Evolutionary conservation across 139 green algal genomes (phyloP), one percentile per base, ranked within the genome.

Genomic region (Coelastrella sp.): DNA sequence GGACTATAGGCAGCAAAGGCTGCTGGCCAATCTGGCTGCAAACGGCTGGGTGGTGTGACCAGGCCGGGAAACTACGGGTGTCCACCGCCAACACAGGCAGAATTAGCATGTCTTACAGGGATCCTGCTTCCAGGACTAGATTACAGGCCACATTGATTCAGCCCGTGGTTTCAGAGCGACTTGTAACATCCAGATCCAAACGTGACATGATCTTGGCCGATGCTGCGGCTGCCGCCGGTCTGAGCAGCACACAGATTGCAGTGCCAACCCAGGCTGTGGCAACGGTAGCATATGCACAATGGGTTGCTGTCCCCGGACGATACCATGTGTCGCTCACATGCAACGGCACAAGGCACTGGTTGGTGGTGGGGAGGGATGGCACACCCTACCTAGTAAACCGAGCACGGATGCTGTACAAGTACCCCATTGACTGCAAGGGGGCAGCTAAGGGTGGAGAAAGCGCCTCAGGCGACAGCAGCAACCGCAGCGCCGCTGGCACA

Each of bases 311-410:
- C 19, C 89, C 89, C 20, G 89, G 89, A 4, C 89, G 92, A 13
- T 94, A 94, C 76, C 22, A 47, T n/a, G 92, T 92, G 20, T 89
- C 80, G 17, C 75, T 78, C 14, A 92, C 92, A 73, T 73, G 19
- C 59, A 86, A 92, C 60, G 92, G 89, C 81, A 92, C 92, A 5
- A 80, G 89, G 23, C 47, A 89, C 82, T 68, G 92, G 81, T 81
- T 94, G 66, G 5, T 94, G 10, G 78, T 57, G 22, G 64, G 5
- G 74, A 8, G 3, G 20, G 58, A 68, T 47, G 13, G 60, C 58
- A 7, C 7, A 10, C 13, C n/a, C 5, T 92, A 92, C 81, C 87
- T 94, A 32, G 11, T 94, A 5, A 92, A 92, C 81, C 73, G 92
- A 3, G 75, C 59, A 10, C 81, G 86, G 3, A 74, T 88, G 23